Base-by-base conservation (phyloP, 2,329 filamentous ascomycete genomes). In the Fusarium zealandicum region DNA sequence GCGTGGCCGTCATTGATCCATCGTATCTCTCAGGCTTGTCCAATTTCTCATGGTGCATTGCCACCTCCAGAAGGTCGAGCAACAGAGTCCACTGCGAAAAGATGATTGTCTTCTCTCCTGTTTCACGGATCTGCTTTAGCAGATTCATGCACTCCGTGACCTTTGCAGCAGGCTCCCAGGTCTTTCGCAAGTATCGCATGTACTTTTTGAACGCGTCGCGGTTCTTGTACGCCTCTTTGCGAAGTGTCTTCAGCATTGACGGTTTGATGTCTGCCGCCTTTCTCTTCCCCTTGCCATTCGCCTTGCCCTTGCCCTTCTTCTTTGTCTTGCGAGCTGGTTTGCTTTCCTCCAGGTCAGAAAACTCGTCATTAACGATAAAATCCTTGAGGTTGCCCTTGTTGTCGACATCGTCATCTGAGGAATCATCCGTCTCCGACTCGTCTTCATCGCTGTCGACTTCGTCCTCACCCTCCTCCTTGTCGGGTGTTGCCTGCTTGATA, bases 11-110 rank as follows among this genome's bases (percentile, higher is more conserved):
- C 90, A 96, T 95, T 54, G 83, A 88, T 32, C 93, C 93, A 67
- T 96, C 92, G 57, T 96, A 88, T 22, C 92, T 86, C 30, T 83
- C 82, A 66, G 84, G 90, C 20, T 80, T 82, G 64, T 86, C 81
- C 1, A 84, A 78, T 11, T 82, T 79, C 6, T 81, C 74, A 6
- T 96, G 80, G 56, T 90, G 83, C 8, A 83, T 80, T 16, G 90
- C 95, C 2, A 89, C 81, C 68, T 93, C 84, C 22, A 96, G 79
- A 38, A 92, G 80, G 59, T 88, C 82, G 8, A 93, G 80, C 69
- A 92, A 88, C 1, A 84, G 83, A 0, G 89, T 92, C 88, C 90
- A 93, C 70, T 93, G 89, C 2, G 84, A 89, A 73, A 92, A 93
- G 37, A 93, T 79, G 62, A 93, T 84, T 1, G 88, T 85, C 72